Percentiles rank a stretch among this genome's conserved stretches.
Conservation (phyloP, 352 stramenopile species). For the Elongisporangium senticosum region DNA sequence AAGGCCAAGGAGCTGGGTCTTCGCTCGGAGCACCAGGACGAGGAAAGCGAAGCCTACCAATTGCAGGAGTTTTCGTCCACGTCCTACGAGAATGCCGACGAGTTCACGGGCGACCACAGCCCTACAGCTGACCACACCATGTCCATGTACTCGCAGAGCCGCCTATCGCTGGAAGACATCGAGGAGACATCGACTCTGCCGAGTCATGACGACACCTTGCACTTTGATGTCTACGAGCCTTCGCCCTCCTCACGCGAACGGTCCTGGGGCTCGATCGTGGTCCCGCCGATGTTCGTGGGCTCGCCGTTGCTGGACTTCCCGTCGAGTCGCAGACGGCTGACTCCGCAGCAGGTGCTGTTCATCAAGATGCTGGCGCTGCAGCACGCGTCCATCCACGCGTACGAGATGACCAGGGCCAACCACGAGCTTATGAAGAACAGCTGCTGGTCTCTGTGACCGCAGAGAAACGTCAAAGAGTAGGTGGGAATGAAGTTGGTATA, state of each 20-base stretch:
- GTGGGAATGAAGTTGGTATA: not conserved
- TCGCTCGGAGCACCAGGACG: not conserved
- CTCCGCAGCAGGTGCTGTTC: not conserved
- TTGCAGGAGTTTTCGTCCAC: not conserved
- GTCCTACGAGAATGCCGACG: not conserved
- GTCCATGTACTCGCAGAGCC: not conserved
- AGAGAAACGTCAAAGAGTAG: not conserved
- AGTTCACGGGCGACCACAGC: not conserved
- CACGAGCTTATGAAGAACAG: conserved; percentile 27
- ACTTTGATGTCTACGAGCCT: not conserved
- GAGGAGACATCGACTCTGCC: not conserved
- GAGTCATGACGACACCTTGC: not conserved
- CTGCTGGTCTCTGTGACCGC: not conserved
- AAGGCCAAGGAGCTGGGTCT: conserved; percentile 16
- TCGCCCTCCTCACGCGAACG: not conserved
- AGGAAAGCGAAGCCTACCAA: not conserved
- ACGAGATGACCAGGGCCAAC: conserved; percentile 37
- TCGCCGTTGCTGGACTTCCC: not conserved
- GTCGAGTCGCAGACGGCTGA: not conserved
- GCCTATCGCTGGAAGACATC: not conserved
- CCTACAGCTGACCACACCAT: not conserved
- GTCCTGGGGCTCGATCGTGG: not conserved
- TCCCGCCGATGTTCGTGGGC: not conserved
- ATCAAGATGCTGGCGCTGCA: conserved; percentile 33
- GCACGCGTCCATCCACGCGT: conserved; percentile 27